phyloP scores from a whole-genome alignment of 2,329 filamentous ascomycete species.

The Exserohilum turcica region DNA sequence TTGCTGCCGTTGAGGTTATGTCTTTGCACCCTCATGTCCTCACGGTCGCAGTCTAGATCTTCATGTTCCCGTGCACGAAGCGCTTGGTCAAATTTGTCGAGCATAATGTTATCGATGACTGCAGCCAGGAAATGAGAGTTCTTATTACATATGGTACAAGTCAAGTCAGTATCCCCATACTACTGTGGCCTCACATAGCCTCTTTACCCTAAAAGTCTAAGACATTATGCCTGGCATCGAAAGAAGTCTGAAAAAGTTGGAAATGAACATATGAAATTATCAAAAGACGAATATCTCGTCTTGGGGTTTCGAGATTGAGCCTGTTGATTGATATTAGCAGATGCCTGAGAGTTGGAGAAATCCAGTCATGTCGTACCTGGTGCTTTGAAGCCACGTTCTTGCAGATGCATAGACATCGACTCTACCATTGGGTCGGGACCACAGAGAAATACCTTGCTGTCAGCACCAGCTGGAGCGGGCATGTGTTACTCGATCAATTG shows the following conservation, averaged over 20 bases:
- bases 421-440: conserved; percentile 52
- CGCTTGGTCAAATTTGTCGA: conserved; percentile 50
- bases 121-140: not conserved
- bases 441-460: conserved; percentile 92
- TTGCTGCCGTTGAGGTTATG: conserved; percentile 20
- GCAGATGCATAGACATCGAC: conserved; percentile 11
- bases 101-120: too few species aligned
- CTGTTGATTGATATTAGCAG: conserved; percentile 1
- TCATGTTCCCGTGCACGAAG: conserved; percentile 30
- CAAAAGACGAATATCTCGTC: conserved; percentile 18
- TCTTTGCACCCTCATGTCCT: conserved; percentile 49
- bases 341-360: not conserved
- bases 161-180: not conserved
- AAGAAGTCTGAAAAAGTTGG: not conserved
- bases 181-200: not conserved
- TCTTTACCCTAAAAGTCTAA: not conserved
- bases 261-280: not conserved
- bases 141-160: not conserved
- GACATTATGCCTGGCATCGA: not conserved
- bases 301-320: conserved; percentile 17
- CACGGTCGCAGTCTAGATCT: conserved; percentile 47
- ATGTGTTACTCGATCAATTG: conserved; percentile 14
- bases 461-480: conserved; percentile 57
- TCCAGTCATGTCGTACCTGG: conserved; percentile 12
- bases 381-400: conserved; percentile 19